Base-by-base conservation (phyloP, 352 stramenopile species). In the Globisporangium perplexum region DNA sequence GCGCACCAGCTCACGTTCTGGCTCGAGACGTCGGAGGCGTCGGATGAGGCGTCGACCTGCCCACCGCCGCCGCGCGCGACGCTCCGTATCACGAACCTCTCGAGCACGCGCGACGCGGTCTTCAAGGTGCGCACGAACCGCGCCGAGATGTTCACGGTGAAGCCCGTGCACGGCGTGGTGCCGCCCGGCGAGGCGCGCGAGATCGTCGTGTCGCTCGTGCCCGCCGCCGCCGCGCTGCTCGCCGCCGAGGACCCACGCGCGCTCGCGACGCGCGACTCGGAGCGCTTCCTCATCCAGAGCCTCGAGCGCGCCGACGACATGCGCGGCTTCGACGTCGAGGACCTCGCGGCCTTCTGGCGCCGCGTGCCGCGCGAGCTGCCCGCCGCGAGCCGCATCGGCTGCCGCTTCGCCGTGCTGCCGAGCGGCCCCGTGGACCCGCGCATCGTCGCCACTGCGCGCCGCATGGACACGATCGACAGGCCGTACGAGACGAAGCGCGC, bases 41-140 rank as follows among this genome's bases (percentile, higher is more conserved):
- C 41, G 17, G 45, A n/a, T n/a, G n/a, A n/a, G n/a, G n/a, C n/a
- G n/a, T n/a, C n/a, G n/a, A n/a, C n/a, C n/a, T n/a, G n/a, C n/a
- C n/a, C n/a, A n/a, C n/a, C 20, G 28, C 18, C 36, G 17, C 23
- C 35, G 36, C 50, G 47, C 47, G 50, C 57, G 45, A 31, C 46
- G 50, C 52, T 64, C 50, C 54, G 30, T 58, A 71, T 92, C n/a
- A 74, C 62, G 47, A 93, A 90, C 59, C 68, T 90, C 43, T 90
- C 83, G 48, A 43, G 53, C 23, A 47, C 53, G n/a, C 78, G 84
- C 49, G 66, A 72, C 55, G 64, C 87, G 17, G 65, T 90, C 12
- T 90, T 88, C 59, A 86, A 88, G 44, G 64, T 93, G 28, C 77
- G 80, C 57, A 93, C 83, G 38, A 87, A 77, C 59, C 81, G 87